phyloP scores from a whole-genome alignment of 345 rosid genomes.

The Ailanthus altissimus region DNA sequence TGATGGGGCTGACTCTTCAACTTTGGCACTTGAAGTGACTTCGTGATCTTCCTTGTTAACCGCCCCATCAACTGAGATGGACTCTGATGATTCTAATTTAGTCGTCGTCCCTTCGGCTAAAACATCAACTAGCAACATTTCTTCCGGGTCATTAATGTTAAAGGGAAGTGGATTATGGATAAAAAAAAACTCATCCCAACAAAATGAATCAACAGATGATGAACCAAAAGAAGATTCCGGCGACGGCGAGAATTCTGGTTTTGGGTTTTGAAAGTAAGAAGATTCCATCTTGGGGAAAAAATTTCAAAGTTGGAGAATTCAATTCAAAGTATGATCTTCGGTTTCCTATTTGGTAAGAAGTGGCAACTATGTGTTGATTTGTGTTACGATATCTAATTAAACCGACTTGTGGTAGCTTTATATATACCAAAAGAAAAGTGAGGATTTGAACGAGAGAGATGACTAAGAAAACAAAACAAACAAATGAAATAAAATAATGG shows the following conservation, averaged over 20 bases:
- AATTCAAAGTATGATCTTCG: not conserved
- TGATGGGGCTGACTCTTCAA: not conserved
- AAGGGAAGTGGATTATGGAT: slow-evolving; percentile 39
- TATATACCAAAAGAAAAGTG: slow-evolving; percentile 1
- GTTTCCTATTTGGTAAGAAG: not conserved
- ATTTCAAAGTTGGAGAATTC: not conserved
- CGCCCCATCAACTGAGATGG: slow-evolving; percentile 29
- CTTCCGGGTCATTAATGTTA: slow-evolving; percentile 42
- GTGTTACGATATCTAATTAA: not conserved
- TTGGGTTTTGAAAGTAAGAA: slow-evolving; percentile 23
- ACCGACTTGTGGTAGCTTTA: not conserved
- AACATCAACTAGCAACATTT: slow-evolving; percentile 41
- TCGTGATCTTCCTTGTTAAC: slow-evolving; percentile 41
- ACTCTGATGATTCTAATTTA: slow-evolving; percentile 35
- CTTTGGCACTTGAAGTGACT: slow-evolving; percentile 27
- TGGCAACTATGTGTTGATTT: not conserved
- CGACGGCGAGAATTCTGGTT: slow-evolving; percentile 34
- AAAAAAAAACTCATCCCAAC: slow-evolving; percentile 43
- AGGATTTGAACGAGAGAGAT: not conserved
- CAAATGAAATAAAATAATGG: not conserved
- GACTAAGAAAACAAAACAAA: not conserved
- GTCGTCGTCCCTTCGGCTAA: slow-evolving; percentile 32
- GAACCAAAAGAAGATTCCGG: slow-evolving; percentile 42
- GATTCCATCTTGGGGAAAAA: slow-evolving; percentile 37
- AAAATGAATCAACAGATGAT: slow-evolving; percentile 31